Conservation (phyloP, 805 yeast species). For the Saccharomycopsis capsularis region DNA sequence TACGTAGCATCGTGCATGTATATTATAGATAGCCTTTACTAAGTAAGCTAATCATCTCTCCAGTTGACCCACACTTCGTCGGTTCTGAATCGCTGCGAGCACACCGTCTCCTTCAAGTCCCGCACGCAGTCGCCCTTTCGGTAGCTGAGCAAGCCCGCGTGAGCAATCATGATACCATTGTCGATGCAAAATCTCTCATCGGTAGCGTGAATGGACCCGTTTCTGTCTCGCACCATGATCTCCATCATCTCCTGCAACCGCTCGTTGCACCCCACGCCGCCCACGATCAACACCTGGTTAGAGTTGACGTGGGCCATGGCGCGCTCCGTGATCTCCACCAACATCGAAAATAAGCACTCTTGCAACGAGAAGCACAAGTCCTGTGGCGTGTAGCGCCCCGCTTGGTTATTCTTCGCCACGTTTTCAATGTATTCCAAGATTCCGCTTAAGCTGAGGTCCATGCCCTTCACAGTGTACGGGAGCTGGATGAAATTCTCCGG, state of each 20-base stretch:
- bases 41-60: slow-evolving; percentile 63
- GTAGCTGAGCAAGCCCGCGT: slow-evolving; percentile 84
- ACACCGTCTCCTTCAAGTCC: slow-evolving; percentile 62
- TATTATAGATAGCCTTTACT: too few relatives aligned
- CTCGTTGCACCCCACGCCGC: slow-evolving; percentile 97
- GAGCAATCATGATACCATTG: slow-evolving; percentile 98
- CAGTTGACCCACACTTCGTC: slow-evolving; percentile 88
- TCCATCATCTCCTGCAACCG: slow-evolving; percentile 95
- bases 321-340: slow-evolving; percentile 94
- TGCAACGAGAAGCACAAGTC: slow-evolving; percentile 92
- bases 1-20: too few relatives aligned
- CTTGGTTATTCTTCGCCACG: slow-evolving; percentile 49
- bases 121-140: slow-evolving; percentile 66
- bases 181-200: slow-evolving; percentile 97
- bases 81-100: slow-evolving; percentile 90
- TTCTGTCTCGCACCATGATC: slow-evolving; percentile 83
- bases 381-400: slow-evolving; percentile 56
- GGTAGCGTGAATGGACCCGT: slow-evolving; percentile 87
- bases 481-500: slow-evolving; percentile 51
- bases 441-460: slow-evolving; percentile 97
- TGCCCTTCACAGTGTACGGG: slow-evolving; percentile 97
- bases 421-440: slow-evolving; percentile 79
- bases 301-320: slow-evolving; percentile 97
- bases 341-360: slow-evolving; percentile 89
- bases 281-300: slow-evolving; percentile 86